Conservation (phyloP, 2,329 filamentous ascomycete species). For the Colletotrichum higginsianum region DNA sequence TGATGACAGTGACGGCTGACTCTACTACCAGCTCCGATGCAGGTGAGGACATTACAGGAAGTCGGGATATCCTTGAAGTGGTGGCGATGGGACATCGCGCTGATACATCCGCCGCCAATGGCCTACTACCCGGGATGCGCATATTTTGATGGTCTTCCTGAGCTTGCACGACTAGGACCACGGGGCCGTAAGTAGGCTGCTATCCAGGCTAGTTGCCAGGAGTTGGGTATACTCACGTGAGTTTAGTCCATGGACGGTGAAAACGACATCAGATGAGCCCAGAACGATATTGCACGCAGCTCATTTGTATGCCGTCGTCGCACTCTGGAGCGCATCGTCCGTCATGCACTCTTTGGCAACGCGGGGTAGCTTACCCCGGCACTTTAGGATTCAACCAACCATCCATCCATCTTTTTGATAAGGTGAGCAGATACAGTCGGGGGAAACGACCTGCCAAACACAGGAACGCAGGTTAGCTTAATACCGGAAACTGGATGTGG, state of each 20-base stretch:
- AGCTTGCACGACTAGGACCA: neutral
- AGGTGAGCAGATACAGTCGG: neutral
- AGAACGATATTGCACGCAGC: neutral
- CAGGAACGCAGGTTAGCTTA: neutral
- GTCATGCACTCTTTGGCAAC: neutral
- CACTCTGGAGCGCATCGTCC: neutral
- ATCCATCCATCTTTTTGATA: neutral
- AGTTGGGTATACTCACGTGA: neutral
- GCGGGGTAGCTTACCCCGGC: slow-evolving; percentile 4
- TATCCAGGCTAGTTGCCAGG: neutral
- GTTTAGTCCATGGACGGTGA: no score
- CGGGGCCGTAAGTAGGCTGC: neutral
- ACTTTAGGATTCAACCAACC: neutral
- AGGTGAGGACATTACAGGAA: slow-evolving; percentile 2
- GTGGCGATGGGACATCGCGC: neutral
- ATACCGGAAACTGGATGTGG: neutral
- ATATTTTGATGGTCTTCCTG: slow-evolving; percentile 8
- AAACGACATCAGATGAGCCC: neutral
- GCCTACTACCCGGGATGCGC: slow-evolving; percentile 18
- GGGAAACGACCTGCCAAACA: neutral
- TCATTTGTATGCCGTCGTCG: neutral
- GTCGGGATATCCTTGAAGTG: neutral
- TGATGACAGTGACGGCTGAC: slow-evolving; percentile 41
- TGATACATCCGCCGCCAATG: neutral
- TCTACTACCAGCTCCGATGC: neutral